phyloP scores from a whole-genome alignment of 1,284 basidiomycete species.

The Marasmius oreades region DNA sequence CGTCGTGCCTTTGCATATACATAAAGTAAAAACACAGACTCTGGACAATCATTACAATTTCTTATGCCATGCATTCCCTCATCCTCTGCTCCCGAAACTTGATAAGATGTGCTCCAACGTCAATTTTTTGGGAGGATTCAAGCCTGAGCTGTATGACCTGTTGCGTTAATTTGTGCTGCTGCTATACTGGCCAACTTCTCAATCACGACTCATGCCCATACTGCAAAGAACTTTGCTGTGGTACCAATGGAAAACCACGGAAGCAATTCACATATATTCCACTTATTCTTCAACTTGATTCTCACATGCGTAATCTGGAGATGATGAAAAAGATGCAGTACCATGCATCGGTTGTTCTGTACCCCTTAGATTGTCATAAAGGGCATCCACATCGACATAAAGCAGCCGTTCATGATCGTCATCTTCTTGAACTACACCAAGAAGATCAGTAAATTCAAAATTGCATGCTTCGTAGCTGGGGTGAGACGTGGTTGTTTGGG shows the following conservation, averaged over 20 bases:
- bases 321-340: constrained; percentile 13
- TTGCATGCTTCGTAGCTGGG: too few species aligned
- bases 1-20: background rate
- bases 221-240: constrained; percentile 19
- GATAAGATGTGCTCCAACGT: background rate
- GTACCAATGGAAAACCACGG: constrained; percentile 12
- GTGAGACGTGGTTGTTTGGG: too few species aligned
- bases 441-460: too few species aligned
- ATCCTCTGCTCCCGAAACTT: background rate
- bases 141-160: constrained; percentile 10
- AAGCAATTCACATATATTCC: constrained; percentile 21
- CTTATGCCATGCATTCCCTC: background rate
- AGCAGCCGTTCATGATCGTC: too few species aligned
- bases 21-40: background rate
- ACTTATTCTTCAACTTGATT: constrained; percentile 21
- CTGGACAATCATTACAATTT: background rate
- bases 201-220: constrained; percentile 14
- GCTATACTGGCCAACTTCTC: constrained; percentile 13
- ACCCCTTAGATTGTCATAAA: too few species aligned
- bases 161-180: constrained; percentile 8
- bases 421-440: too few species aligned
- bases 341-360: too few species aligned
- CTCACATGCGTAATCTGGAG: constrained; percentile 12
- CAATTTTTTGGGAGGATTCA: too few species aligned
- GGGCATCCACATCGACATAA: too few species aligned